Evolutionary conservation across 2,329 filamentous ascomycete genomes (phyloP).

Genomic region (Coniochaeta sp.): DNA sequence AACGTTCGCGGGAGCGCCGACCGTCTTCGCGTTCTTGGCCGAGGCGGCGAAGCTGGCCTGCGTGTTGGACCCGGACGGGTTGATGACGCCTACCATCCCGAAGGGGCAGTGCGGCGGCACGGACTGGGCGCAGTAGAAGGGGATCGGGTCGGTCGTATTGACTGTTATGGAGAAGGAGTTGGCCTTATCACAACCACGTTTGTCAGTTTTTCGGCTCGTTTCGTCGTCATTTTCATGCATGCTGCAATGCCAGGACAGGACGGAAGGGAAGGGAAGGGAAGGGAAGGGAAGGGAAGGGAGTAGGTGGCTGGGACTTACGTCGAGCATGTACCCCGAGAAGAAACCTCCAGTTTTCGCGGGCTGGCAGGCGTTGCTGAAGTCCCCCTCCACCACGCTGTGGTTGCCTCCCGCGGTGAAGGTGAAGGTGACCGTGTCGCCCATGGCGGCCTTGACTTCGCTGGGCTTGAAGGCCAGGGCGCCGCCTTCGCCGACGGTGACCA

Average conservation of each 20-base stretch:
- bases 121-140: constrained; percentile 38
- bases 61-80: constrained; percentile 17
- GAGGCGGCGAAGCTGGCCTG: not conserved
- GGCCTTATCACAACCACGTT: constrained; percentile 8
- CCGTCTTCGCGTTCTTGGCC: not conserved
- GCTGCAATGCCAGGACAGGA: not conserved
- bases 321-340: constrained; percentile 38
- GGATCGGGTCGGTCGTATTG: constrained; percentile 31
- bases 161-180: constrained; percentile 35
- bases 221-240: too few relatives aligned
- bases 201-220: too few relatives aligned
- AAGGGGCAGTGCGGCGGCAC: constrained; percentile 29
- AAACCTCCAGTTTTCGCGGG: constrained; percentile 32
- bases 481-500: constrained; percentile 29
- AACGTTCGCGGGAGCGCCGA: not conserved
- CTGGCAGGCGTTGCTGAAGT: constrained; percentile 40
- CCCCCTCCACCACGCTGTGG: constrained; percentile 41
- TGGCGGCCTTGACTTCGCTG: constrained; percentile 31
- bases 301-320: constrained; percentile 12
- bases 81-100: constrained; percentile 39
- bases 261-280: too few relatives aligned
- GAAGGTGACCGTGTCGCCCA: constrained; percentile 44
- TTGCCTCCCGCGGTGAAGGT: constrained; percentile 39
- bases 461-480: constrained; percentile 33
- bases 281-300: not conserved